These are phyloP conservation scores for Amaranthus hypochondriacus DNA, from an alignment of 148 eudicot genomes.

Conservation along the genomic window DNA sequence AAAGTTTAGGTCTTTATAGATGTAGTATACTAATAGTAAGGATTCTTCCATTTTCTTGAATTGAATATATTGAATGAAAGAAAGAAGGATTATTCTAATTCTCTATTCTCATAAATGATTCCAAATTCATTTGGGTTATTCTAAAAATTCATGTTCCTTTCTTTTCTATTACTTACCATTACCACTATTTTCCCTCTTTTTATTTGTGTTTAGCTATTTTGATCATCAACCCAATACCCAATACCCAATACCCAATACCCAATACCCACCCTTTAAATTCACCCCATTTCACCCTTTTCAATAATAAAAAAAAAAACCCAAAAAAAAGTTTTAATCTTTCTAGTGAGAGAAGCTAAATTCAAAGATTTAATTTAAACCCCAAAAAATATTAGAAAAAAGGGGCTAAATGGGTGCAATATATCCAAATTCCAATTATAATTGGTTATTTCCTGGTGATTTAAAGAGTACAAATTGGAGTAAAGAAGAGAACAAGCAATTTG, in stretches of 20 bases:
- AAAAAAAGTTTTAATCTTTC: constrained; percentile 9
- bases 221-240: background rate
- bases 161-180: background rate
- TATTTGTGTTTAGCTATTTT: background rate
- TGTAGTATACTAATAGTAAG: too few species aligned
- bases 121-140: constrained; percentile 18
- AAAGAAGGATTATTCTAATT: constrained; percentile 23
- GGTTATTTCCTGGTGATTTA: constrained; percentile 34
- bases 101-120: constrained; percentile 9
- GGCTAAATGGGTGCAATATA: constrained; percentile 38
- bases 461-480: constrained; percentile 57
- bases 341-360: background rate
- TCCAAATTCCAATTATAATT: constrained; percentile 29
- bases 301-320: constrained; percentile 3
- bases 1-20: too few species aligned
- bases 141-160: constrained; percentile 25
- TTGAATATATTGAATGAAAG: background rate
- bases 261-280: constrained; percentile 20
- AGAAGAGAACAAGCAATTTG: constrained; percentile 89
- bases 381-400: too few species aligned
- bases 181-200: too few species aligned
- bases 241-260: too few species aligned
- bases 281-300: constrained; percentile 15
- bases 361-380: too few species aligned
- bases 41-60: constrained; percentile 22